Evolutionary conservation across 257 asterid species (phyloP).

Genomic region (Nyctanthes arbortristis): DNA sequence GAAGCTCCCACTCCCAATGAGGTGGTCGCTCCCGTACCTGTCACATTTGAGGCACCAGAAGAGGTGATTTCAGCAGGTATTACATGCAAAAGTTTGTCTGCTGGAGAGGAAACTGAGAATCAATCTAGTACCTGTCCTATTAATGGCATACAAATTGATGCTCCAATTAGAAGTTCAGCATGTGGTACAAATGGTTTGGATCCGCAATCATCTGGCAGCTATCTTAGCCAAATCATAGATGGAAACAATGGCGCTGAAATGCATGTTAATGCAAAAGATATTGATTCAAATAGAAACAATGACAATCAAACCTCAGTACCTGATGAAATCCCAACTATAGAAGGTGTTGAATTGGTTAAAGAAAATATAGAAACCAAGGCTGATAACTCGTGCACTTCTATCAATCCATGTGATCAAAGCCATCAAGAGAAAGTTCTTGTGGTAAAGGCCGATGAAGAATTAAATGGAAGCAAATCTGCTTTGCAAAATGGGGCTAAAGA

Average conservation of each 20-base stretch:
- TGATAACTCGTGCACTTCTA: conserved; percentile 34
- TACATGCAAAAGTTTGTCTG: conserved; percentile 35
- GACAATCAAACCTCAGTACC: conserved; percentile 33
- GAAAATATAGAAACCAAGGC: conserved; percentile 45
- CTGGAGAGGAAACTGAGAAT: conserved; percentile 40
- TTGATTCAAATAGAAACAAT: conserved; percentile 37
- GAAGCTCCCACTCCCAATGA: conserved; percentile 40
- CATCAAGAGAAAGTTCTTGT: conserved; percentile 41
- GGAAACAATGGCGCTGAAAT: conserved; percentile 44
- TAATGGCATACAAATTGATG: conserved; percentile 47
- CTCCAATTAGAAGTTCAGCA: conserved; percentile 32
- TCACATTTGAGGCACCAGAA: conserved; percentile 30
- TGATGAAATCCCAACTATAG: conserved; percentile 33
- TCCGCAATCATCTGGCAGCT: conserved; percentile 60
- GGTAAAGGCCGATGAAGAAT: conserved; percentile 34
- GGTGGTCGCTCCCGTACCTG: conserved; percentile 33
- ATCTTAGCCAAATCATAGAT: conserved; percentile 41
- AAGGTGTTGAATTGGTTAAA: conserved; percentile 34
- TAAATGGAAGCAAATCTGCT: conserved; percentile 36
- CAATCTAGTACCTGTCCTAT: conserved; percentile 42
- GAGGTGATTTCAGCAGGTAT: conserved; percentile 34
- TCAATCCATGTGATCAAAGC: conserved; percentile 36
- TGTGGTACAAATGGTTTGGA: conserved; percentile 47
- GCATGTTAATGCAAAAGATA: conserved; percentile 31
- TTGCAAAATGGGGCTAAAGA: conserved; percentile 40